phyloP scores from a whole-genome alignment of 179 eudicot species.

The Beta corolliflora region DNA sequence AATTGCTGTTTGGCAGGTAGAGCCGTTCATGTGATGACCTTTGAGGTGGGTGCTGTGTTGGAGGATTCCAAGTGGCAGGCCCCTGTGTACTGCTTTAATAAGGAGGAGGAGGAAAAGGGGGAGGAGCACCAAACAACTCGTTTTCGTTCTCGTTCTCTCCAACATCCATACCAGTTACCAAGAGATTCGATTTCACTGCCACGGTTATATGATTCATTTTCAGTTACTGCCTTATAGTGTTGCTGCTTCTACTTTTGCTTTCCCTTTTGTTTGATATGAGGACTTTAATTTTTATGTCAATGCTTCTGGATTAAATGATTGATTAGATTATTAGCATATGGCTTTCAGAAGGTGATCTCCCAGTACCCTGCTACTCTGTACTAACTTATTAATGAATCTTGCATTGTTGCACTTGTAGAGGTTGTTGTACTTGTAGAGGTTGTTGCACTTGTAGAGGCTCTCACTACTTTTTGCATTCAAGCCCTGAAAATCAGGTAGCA shows the following conservation, averaged over 20 bases:
- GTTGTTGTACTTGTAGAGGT: no score
- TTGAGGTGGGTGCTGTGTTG: conserved; percentile 72
- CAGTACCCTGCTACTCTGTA: no score
- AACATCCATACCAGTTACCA: neutral
- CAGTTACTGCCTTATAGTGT: neutral
- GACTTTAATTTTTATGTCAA: neutral
- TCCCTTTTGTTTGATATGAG: neutral
- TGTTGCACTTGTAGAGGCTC: no score
- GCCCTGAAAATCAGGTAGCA: neutral
- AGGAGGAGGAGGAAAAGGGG: conserved; percentile 5
- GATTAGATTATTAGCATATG: neutral
- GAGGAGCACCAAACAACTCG: conserved; percentile 2
- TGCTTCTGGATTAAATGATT: neutral
- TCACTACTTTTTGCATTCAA: neutral
- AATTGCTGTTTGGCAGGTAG: conserved; percentile 37
- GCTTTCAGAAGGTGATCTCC: neutral
- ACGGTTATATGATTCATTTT: neutral
- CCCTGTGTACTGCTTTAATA: conserved; percentile 61
- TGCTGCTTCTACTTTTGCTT: neutral
- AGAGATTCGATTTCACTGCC: conserved; percentile 1
- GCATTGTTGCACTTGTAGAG: neutral
- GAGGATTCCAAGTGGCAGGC: conserved; percentile 73
- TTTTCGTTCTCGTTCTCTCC: neutral
- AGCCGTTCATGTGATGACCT: conserved; percentile 62
- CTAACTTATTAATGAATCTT: neutral